Conservation (phyloP, 148 eudicot species). For the Euryodendron excelsum region DNA sequence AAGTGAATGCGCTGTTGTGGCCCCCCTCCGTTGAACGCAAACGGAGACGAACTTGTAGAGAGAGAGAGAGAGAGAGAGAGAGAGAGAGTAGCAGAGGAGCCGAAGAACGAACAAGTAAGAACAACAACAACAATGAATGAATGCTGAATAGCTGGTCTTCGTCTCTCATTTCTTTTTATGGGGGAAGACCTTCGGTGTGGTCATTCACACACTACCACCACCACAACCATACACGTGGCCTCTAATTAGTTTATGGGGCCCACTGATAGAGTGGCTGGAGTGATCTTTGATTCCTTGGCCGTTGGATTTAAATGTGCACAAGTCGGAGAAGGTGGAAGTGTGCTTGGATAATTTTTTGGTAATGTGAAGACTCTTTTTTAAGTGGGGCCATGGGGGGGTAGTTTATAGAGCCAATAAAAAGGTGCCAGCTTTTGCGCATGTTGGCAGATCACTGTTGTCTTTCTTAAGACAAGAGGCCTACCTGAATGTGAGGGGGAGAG, state of each 20-base stretch:
- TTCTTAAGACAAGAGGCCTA: no score
- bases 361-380: not conserved
- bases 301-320: not conserved
- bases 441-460: no score
- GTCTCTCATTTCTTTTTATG: conserved; percentile 5
- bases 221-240: not conserved
- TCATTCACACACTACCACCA: not conserved
- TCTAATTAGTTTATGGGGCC: not conserved
- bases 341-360: not conserved
- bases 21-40: not conserved
- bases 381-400: not conserved
- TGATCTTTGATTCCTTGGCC: not conserved
- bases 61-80: conserved; percentile 21
- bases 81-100: conserved; percentile 17
- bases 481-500: no score
- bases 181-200: conserved; percentile 11
- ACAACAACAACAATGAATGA: conserved; percentile 8
- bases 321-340: not conserved
- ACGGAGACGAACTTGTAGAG: not conserved
- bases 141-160: conserved; percentile 11
- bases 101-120: not conserved
- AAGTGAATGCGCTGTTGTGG: not conserved
- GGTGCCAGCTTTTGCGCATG: not conserved
- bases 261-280: not conserved
- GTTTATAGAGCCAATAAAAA: not conserved